Evolutionary conservation across 2,329 filamentous ascomycete genomes (phyloP).

Genomic region (Thielaviopsis ethacetica): DNA sequence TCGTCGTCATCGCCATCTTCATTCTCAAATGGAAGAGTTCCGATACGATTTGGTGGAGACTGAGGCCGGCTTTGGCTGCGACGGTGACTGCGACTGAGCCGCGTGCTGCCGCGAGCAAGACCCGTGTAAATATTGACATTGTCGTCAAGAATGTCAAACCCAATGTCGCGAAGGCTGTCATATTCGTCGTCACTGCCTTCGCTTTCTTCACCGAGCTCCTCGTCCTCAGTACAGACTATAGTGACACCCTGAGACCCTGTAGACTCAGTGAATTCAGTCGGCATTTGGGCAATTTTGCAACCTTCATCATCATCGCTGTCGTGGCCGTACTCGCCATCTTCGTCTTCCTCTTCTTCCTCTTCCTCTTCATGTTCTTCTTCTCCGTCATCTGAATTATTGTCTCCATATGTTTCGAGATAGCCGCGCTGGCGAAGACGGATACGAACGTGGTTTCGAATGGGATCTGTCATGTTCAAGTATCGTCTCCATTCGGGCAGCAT

Average conservation of each 20-base stretch:
- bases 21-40: conserved; percentile 38
- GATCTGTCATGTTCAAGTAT: background rate
- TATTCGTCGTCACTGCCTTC: conserved; percentile 21
- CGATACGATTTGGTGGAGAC: conserved; percentile 32
- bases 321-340: conserved; percentile 20
- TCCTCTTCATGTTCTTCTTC: conserved; percentile 11
- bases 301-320: conserved; percentile 25
- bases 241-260: conserved; percentile 36
- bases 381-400: background rate
- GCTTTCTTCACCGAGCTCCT: conserved; percentile 42
- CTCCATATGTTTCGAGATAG: no score
- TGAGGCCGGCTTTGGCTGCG: background rate
- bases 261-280: conserved; percentile 33
- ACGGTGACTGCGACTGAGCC: background rate
- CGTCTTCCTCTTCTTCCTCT: conserved; percentile 27
- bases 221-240: conserved; percentile 21
- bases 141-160: background rate
- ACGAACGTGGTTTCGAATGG: no score
- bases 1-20: conserved; percentile 23
- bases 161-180: conserved; percentile 12
- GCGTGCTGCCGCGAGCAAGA: background rate
- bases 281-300: conserved; percentile 16
- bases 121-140: background rate
- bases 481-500: background rate
- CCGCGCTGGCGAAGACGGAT: no score